Base-by-base conservation (phyloP, 2,329 filamentous ascomycete species). In the Calycina marina region DNA sequence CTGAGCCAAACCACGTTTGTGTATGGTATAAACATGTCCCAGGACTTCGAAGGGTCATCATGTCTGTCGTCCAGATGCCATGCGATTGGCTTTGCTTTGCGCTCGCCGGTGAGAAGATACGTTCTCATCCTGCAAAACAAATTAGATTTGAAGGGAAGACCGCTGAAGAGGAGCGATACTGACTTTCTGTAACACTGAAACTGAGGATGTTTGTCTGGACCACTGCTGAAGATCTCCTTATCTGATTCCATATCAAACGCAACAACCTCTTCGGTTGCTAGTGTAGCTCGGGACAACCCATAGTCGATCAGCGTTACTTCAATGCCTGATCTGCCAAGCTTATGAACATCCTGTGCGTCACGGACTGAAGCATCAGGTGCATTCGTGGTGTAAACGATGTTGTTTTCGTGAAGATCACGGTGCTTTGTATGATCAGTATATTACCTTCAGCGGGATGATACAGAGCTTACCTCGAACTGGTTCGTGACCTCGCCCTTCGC, bases 281-380 rank as follows among this genome's bases (percentile, higher is more conserved):
- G 56, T 17, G 62, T 62, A 3, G 70, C 72, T 12, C 72, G 62
- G 1, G 72, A 77, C 10, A 77, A 58, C 0, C 72, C 72, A 40
- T 77, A 77, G 51, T 77, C 72, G 4, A 77, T 56, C 25, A 77
- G 69, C 0, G 72, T 77, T 28, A 77, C 67, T 34, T 75, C 68
- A 4, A 76, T 56, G 1, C 70, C 71, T 0, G 72, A 76, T 41
- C 60, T 66, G 16, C 71, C 71, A 49, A 72, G 72, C 30, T 58
- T 55, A 3, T 57, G 53, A 25, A 30, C 44, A 9, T 36, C 18
- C 14, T 18, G 14, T 4, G 17, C 9, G 31, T 32, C 27, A 18
- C 30, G 18, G 30, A 20, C 12, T 6, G 18, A 12, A 24, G 33
- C 31, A 13, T 11, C 25, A 24, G 31, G 14, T 6, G 18, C 12